Conservation (phyloP, 352 stramenopile genomes). For the Phytophthora pinifolia region DNA sequence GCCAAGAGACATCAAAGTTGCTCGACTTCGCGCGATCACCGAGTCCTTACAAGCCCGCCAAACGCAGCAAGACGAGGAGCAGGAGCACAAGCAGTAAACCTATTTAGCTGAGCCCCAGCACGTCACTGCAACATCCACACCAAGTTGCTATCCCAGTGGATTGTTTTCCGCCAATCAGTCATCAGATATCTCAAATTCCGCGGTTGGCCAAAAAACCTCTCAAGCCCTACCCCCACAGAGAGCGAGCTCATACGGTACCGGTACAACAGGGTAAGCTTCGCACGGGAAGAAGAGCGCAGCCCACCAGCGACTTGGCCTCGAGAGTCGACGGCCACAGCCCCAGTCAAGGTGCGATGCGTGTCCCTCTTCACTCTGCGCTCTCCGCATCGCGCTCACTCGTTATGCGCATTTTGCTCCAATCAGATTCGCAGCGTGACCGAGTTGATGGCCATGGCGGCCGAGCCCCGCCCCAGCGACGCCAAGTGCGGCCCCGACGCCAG, state of each 20-base stretch:
- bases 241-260: conserved; percentile 24
- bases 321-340: not conserved
- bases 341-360: conserved; percentile 14
- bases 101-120: conserved; percentile 20
- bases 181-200: too few species aligned
- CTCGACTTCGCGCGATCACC: conserved; percentile 35
- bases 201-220: conserved; percentile 5
- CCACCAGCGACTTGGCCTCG: conserved; percentile 6
- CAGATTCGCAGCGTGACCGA: conserved; percentile 30
- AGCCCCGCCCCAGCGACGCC: conserved; percentile 26
- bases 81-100: conserved; percentile 11
- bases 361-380: not conserved
- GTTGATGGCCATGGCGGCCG: conserved; percentile 44
- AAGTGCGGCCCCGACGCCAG: conserved; percentile 25
- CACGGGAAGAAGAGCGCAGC: conserved; percentile 3
- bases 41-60: conserved; percentile 34
- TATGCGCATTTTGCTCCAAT: too few species aligned
- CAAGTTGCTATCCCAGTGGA: too few species aligned
- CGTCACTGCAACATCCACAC: too few species aligned
- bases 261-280: conserved; percentile 8
- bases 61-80: conserved; percentile 1
- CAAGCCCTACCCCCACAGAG: conserved; percentile 12
- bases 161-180: too few species aligned
- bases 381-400: too few species aligned
- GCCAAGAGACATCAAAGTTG: conserved; percentile 14